phyloP scores from a whole-genome alignment of 495 filamentous ascomycete species.

The Penicillium angulare region DNA sequence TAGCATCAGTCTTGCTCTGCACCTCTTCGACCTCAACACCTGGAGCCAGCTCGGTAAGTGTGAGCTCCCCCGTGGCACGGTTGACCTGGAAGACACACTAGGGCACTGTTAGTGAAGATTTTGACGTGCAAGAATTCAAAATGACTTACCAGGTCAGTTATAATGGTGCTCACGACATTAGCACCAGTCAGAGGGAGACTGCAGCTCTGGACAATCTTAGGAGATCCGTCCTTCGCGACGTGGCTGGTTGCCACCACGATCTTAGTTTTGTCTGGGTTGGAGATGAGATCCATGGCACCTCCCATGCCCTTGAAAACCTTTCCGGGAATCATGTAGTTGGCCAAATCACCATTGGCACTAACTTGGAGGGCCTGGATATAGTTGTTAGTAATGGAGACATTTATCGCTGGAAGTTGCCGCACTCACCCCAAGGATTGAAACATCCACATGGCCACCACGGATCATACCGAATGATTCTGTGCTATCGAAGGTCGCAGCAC shows the following conservation, averaged over 20 bases:
- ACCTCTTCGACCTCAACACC: constrained; percentile 85
- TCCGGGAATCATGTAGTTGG: constrained; percentile 90
- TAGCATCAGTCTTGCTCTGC: constrained; percentile 78
- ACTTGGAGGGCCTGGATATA: constrained; percentile 77
- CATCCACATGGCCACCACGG: constrained; percentile 77
- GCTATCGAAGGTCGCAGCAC: constrained; percentile 78
- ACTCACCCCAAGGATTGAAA: constrained; percentile 76
- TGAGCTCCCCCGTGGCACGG: constrained; percentile 67
- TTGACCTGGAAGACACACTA: constrained; percentile 84
- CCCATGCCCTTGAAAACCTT: constrained; percentile 92
- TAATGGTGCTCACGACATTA: constrained; percentile 83
- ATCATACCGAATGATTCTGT: constrained; percentile 96
- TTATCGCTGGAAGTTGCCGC: background rate
- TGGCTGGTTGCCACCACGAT: constrained; percentile 94
- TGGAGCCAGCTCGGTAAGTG: constrained; percentile 78
- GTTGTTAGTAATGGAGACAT: background rate
- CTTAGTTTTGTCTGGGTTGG: constrained; percentile 79
- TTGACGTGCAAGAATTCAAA: no score
- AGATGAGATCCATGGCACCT: constrained; percentile 93
- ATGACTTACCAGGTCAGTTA: constrained; percentile 76
- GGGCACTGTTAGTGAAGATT: background rate
- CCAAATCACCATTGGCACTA: constrained; percentile 74
- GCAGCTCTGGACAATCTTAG: constrained; percentile 86
- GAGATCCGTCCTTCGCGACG: constrained; percentile 80
- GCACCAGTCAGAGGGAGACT: constrained; percentile 83